Percentiles rank a stretch among this genome's conserved stretches.
phyloP scores from a whole-genome alignment of 306 rosid genomes.

The Leucaena leucocephala region DNA sequence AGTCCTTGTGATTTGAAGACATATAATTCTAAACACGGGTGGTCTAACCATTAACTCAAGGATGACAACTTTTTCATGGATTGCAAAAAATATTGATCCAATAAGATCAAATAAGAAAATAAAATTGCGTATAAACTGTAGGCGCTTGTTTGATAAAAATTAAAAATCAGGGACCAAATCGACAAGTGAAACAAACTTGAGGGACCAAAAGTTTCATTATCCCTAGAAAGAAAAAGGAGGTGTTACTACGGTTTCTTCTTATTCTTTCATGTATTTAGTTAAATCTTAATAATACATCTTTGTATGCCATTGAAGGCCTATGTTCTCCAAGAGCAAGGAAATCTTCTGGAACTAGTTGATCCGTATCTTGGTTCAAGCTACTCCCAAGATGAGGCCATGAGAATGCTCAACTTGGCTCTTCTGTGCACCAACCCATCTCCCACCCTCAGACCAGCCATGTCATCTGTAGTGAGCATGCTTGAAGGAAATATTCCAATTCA shows the following conservation, averaged over 20 bases:
- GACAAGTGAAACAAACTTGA: no score
- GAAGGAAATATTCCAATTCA: slow-evolving; percentile 68
- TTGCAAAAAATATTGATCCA: no score
- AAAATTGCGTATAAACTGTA: no score
- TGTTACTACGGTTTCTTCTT: not conserved
- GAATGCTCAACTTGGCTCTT: slow-evolving; percentile 72
- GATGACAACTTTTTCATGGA: no score
- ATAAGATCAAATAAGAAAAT: no score
- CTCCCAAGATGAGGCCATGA: slow-evolving; percentile 60
- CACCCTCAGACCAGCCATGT: slow-evolving; percentile 85
- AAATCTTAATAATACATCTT: not conserved
- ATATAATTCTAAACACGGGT: no score
- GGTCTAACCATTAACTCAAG: no score
- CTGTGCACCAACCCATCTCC: slow-evolving; percentile 91
- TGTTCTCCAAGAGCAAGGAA: slow-evolving; percentile 90
- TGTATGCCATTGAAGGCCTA: slow-evolving; percentile 59
- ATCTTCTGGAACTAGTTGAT: slow-evolving; percentile 78
- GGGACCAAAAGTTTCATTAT: no score
- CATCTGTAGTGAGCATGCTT: slow-evolving; percentile 84
- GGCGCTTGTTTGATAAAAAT: no score
- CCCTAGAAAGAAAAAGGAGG: no score
- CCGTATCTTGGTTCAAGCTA: slow-evolving; percentile 62
- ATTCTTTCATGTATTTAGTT: not conserved
- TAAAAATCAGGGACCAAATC: no score
- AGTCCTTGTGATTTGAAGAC: no score